Evolutionary conservation across 1,284 basidiomycete genomes (phyloP).

Genomic region (Pseudozyma sp.): DNA sequence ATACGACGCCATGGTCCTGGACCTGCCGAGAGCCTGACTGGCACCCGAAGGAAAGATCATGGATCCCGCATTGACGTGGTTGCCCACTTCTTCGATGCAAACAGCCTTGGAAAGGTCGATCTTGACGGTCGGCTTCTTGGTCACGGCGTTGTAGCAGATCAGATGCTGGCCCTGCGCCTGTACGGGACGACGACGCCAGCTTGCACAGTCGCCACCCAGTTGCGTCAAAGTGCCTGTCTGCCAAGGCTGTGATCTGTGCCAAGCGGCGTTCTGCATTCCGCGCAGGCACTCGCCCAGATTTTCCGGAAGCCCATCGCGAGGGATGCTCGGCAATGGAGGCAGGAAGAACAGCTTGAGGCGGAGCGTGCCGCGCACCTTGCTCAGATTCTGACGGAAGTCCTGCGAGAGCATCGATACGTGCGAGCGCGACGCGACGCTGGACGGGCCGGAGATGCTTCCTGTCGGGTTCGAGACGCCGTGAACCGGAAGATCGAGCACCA

Average conservation of each 20-base stretch:
- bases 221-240: constrained; percentile 90
- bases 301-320: constrained; percentile 82
- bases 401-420: constrained; percentile 33
- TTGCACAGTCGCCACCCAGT: constrained; percentile 89
- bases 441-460: constrained; percentile 43
- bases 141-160: constrained; percentile 92
- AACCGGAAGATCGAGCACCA: constrained; percentile 63
- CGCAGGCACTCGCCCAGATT: constrained; percentile 90
- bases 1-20: constrained; percentile 34
- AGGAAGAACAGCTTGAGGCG: constrained; percentile 77
- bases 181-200: constrained; percentile 87
- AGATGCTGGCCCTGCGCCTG: constrained; percentile 87
- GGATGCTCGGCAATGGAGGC: constrained; percentile 85
- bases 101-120: constrained; percentile 90
- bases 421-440: constrained; percentile 43
- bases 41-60: constrained; percentile 35
- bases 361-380: constrained; percentile 59
- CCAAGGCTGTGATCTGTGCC: constrained; percentile 87
- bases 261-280: constrained; percentile 86
- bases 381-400: constrained; percentile 55
- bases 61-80: constrained; percentile 64
- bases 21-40: constrained; percentile 34
- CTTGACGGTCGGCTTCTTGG: constrained; percentile 86
- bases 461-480: constrained; percentile 52
- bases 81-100: constrained; percentile 80